Evolutionary conservation across 2,329 filamentous ascomycete genomes (phyloP).

Genomic region (Aureobasidium sp.): DNA sequence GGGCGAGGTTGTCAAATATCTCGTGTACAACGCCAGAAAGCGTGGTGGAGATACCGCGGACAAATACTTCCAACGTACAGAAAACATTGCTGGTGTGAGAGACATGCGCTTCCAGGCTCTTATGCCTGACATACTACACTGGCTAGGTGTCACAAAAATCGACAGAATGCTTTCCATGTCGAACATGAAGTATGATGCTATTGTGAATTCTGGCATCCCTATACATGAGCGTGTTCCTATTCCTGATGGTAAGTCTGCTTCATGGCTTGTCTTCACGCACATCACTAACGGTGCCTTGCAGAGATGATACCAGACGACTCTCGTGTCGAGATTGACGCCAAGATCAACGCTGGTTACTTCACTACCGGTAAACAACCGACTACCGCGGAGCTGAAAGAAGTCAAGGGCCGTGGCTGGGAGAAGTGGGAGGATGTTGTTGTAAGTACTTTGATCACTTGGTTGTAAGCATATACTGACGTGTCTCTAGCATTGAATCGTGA

Average conservation of each 20-base stretch:
- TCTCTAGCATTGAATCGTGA: conserved; percentile 19
- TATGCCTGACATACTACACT: conserved; percentile 94
- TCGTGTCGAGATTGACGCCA: conserved; percentile 98
- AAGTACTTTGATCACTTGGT: neutral
- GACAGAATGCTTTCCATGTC: conserved; percentile 91
- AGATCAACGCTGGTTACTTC: conserved; percentile 92
- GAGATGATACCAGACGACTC: conserved; percentile 96
- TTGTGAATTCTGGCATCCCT: conserved; percentile 86
- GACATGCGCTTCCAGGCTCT: conserved; percentile 98
- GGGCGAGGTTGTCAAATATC: conserved; percentile 92
- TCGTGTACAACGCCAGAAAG: conserved; percentile 87
- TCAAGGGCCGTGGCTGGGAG: conserved; percentile 94
- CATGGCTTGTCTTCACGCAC: too few relatives aligned
- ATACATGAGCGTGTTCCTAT: conserved; percentile 93
- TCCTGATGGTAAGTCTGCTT: too few relatives aligned
- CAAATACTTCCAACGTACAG: conserved; percentile 97
- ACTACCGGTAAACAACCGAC: conserved; percentile 93
- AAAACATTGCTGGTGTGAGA: conserved; percentile 98
- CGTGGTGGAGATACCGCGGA: conserved; percentile 81
- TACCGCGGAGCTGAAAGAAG: conserved; percentile 83
- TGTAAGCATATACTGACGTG: neutral
- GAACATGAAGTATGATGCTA: conserved; percentile 95
- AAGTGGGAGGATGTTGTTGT: conserved; percentile 82
- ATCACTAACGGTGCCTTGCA: too few relatives aligned
- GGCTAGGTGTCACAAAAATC: conserved; percentile 99